Conservation (phyloP, 768 basidiomycete species). For the Podaxis pistillaris region DNA sequence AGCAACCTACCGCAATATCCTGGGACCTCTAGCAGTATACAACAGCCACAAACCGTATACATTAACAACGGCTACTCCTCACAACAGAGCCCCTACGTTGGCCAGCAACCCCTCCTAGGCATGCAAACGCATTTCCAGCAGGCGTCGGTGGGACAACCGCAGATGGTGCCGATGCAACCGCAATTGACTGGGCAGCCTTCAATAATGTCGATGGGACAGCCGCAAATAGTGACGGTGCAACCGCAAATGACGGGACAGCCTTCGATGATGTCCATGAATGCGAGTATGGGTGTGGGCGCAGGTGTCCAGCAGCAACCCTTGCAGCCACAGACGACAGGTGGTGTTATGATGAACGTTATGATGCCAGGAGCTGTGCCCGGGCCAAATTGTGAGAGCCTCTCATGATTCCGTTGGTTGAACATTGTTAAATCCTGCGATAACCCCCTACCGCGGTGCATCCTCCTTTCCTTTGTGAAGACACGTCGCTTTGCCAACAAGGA, state of each 20-base stretch:
- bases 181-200: constrained; percentile 1
- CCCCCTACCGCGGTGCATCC: no score
- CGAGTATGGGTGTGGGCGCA: neutral
- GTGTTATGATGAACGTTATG: constrained; percentile 12
- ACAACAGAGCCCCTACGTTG: constrained; percentile 3
- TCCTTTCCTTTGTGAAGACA: neutral
- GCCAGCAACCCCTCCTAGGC: neutral
- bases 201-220: neutral
- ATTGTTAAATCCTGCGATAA: neutral
- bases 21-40: neutral
- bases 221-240: neutral
- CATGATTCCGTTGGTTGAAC: neutral
- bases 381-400: neutral
- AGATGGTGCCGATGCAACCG: constrained; percentile 8
- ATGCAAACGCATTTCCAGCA: neutral
- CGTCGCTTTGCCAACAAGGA: constrained; percentile 12
- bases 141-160: constrained; percentile 2
- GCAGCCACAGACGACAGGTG: constrained; percentile 3
- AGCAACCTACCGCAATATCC: neutral
- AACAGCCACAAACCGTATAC: neutral
- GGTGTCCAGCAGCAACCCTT: neutral
- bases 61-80: neutral
- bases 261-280: neutral
- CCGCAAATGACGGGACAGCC: constrained; percentile 3
- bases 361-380: constrained; percentile 1